Percentiles rank a stretch among this genome's conserved stretches.
Evolutionary conservation across 2,329 filamentous ascomycete species (phyloP).

Genomic region (Thelonectria rubi): DNA sequence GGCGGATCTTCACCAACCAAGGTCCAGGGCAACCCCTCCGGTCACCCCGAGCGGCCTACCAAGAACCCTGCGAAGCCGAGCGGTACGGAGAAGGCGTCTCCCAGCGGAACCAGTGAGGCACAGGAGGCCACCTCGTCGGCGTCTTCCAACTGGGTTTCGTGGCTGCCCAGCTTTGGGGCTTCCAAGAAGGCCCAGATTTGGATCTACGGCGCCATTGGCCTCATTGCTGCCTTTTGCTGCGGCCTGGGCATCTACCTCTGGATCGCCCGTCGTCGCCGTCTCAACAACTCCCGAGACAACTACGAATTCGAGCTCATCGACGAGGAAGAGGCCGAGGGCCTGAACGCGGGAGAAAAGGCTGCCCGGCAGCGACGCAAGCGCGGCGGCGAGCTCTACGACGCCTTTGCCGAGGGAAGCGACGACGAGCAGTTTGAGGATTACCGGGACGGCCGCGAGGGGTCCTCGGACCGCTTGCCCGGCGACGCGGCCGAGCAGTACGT

Average conservation of each 20-base stretch:
- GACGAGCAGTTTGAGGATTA: conserved; percentile 67
- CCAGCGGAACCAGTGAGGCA: conserved; percentile 44
- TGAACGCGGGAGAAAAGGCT: conserved; percentile 58
- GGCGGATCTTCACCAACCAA: conserved; percentile 55
- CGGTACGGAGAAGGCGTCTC: conserved; percentile 39
- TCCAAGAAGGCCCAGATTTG: conserved; percentile 88
- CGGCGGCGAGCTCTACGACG: conserved; percentile 94
- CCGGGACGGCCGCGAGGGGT: conserved; percentile 46
- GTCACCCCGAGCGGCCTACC: conserved; percentile 72
- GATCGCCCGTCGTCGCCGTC: conserved; percentile 78
- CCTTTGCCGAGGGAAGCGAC: conserved; percentile 86
- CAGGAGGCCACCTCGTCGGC: conserved; percentile 55
- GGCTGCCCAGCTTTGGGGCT: conserved; percentile 89
- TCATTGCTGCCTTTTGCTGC: conserved; percentile 85
- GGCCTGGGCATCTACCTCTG: conserved; percentile 85
- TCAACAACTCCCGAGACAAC: conserved; percentile 79
- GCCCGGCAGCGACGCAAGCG: conserved; percentile 62
- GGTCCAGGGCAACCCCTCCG: conserved; percentile 59
- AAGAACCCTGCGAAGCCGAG: conserved; percentile 54
- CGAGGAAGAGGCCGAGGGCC: conserved; percentile 74
- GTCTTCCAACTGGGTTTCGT: conserved; percentile 81
- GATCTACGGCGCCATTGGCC: conserved; percentile 87
- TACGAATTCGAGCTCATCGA: conserved; percentile 96
- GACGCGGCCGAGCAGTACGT: conserved; percentile 59
- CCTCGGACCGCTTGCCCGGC: conserved; percentile 42